Percentiles rank a stretch among this genome's conserved stretches.
Conservation (phyloP, 805 yeast species). For the Pichia californica region DNA sequence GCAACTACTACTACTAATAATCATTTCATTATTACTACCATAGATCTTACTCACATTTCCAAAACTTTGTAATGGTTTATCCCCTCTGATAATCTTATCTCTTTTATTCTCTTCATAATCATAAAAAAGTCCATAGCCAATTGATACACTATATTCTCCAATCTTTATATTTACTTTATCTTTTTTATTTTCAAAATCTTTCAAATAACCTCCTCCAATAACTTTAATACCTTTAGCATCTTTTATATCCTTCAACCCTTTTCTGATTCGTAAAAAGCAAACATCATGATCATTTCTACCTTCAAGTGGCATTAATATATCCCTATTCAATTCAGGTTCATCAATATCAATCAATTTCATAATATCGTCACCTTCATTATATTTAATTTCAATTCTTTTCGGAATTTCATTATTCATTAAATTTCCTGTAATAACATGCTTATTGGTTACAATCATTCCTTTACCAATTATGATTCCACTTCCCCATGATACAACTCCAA, state of each 20-base stretch:
- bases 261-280: neutral
- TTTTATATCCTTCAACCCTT: neutral
- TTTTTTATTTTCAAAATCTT: neutral
- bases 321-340: constrained; percentile 6
- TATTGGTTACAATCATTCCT: constrained; percentile 33
- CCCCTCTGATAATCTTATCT: neutral
- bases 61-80: constrained; percentile 28
- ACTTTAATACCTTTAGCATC: neutral
- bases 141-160: constrained; percentile 22
- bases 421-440: constrained; percentile 30
- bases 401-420: constrained; percentile 2
- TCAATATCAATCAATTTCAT: neutral
- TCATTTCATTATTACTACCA: constrained; percentile 14
- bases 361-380: neutral
- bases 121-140: constrained; percentile 38
- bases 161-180: neutral
- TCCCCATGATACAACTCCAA: constrained; percentile 33
- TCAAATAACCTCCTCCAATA: neutral
- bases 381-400: constrained; percentile 15
- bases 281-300: neutral
- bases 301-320: constrained; percentile 17
- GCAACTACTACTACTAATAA: constrained; percentile 37
- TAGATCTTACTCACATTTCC: constrained; percentile 25
- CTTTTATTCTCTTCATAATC: neutral
- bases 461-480: constrained; percentile 33